Conservation (phyloP, 169 alveolate species). For the Plasmodium gallinaceum region DNA sequence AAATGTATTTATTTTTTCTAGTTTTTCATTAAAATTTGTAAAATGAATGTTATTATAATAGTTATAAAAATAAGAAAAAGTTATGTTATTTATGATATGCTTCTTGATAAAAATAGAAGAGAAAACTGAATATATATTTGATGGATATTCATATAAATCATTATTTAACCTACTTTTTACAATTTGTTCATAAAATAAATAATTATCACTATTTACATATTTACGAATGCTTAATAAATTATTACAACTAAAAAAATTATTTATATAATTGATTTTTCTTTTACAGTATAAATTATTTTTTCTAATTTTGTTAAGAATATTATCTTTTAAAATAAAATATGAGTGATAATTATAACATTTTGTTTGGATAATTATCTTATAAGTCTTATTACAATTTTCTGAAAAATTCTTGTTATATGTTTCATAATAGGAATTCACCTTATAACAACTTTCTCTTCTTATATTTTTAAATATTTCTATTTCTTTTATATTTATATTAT, state of each 20-base stretch:
- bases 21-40: not conserved
- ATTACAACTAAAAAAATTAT: not conserved
- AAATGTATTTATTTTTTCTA: conserved; percentile 12
- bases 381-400: not conserved
- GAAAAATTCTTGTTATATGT: not conserved
- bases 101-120: conserved; percentile 20
- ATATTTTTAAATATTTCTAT: conserved; percentile 9
- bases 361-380: conserved; percentile 16
- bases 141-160: not conserved
- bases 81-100: conserved; percentile 31
- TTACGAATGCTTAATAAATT: no score
- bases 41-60: conserved; percentile 32
- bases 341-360: not conserved
- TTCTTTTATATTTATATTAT: conserved; percentile 7
- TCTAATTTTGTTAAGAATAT: not conserved
- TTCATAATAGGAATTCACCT: not conserved
- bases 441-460: not conserved
- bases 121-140: conserved; percentile 18
- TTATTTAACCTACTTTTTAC: not conserved
- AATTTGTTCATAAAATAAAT: no score
- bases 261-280: not conserved
- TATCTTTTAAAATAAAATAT: not conserved
- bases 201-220: no score
- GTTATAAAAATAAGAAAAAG: conserved; percentile 56
- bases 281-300: not conserved